Percentiles rank a stretch among this genome's conserved stretches.
These are phyloP conservation scores for Stephania yunnanensis DNA, from an alignment of 164 flowering plant genomes.

Conservation along the genomic window DNA sequence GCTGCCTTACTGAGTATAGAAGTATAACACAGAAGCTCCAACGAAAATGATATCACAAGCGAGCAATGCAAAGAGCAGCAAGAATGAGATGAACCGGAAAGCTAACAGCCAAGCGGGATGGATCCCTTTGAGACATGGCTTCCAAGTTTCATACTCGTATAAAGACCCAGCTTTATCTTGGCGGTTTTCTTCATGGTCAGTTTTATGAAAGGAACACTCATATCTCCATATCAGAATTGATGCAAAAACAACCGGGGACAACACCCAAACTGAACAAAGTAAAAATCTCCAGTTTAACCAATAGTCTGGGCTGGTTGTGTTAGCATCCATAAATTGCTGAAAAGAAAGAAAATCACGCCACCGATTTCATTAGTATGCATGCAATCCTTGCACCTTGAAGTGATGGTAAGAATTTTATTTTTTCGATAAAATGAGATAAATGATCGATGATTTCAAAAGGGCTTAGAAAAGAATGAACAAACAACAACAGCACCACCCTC, in stretches of 20 bases:
- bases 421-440: too few species aligned
- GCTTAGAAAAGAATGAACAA: too few species aligned
- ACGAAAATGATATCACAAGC: slow-evolving; percentile 40
- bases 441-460: neutral
- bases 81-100: slow-evolving; percentile 64
- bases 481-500: too few species aligned
- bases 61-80: slow-evolving; percentile 47
- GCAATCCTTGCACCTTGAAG: neutral
- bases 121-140: slow-evolving; percentile 63
- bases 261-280: slow-evolving; percentile 56
- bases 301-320: slow-evolving; percentile 55
- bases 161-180: slow-evolving; percentile 32
- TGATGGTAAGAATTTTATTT: neutral
- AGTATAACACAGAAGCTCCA: slow-evolving; percentile 68
- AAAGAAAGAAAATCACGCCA: slow-evolving; percentile 48
- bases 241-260: slow-evolving; percentile 36
- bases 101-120: slow-evolving; percentile 86
- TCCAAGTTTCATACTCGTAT: slow-evolving; percentile 82
- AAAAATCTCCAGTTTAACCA: slow-evolving; percentile 88
- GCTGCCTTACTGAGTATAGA: slow-evolving; percentile 85
- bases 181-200: slow-evolving; percentile 18
- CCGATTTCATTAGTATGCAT: neutral
- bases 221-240: slow-evolving; percentile 49
- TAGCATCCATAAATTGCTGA: slow-evolving; percentile 50
- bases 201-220: slow-evolving; percentile 33